A percentile compares a stretch with the other conserved stretches of the same genome.
Evolutionary conservation across 148 eudicot genomes (phyloP).

Genomic region (Fagopyrum tataricum): DNA sequence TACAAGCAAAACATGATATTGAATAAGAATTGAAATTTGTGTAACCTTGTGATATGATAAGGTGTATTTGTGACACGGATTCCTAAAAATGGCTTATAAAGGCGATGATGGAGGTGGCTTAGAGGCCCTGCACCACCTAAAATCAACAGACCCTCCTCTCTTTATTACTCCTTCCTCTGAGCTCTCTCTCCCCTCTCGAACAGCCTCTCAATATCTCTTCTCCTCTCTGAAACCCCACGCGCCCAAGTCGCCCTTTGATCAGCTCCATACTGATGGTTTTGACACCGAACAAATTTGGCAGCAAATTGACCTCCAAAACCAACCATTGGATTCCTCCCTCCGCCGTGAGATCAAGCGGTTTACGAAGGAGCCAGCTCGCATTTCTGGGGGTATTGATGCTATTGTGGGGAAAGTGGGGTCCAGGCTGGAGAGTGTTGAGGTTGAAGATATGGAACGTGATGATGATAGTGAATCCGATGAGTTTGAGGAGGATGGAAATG

Average conservation of each 20-base stretch:
- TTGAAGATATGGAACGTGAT: slow-evolving; percentile 15
- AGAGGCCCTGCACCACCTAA: slow-evolving; percentile 49
- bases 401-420: slow-evolving; percentile 14
- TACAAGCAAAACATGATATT: not conserved
- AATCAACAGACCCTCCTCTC: slow-evolving; percentile 54
- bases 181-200: slow-evolving; percentile 48
- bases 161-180: slow-evolving; percentile 50
- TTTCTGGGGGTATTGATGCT: slow-evolving; percentile 30
- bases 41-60: not conserved
- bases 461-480: slow-evolving; percentile 15
- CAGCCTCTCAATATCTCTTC: slow-evolving; percentile 46
- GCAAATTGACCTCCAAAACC: slow-evolving; percentile 77
- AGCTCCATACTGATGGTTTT: slow-evolving; percentile 53
- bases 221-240: slow-evolving; percentile 49
- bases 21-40: not conserved
- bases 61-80: not conserved
- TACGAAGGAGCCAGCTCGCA: slow-evolving; percentile 50
- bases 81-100: not conserved
- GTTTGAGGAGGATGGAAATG: slow-evolving; percentile 5
- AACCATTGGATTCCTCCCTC: slow-evolving; percentile 47
- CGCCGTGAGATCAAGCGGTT: slow-evolving; percentile 46
- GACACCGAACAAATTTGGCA: slow-evolving; percentile 96
- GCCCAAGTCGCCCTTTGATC: slow-evolving; percentile 59
- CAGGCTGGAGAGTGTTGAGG: not conserved
- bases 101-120: slow-evolving; percentile 13